Base-by-base conservation (phyloP, 1,284 basidiomycete species). In the Heimioporus retisporus region DNA sequence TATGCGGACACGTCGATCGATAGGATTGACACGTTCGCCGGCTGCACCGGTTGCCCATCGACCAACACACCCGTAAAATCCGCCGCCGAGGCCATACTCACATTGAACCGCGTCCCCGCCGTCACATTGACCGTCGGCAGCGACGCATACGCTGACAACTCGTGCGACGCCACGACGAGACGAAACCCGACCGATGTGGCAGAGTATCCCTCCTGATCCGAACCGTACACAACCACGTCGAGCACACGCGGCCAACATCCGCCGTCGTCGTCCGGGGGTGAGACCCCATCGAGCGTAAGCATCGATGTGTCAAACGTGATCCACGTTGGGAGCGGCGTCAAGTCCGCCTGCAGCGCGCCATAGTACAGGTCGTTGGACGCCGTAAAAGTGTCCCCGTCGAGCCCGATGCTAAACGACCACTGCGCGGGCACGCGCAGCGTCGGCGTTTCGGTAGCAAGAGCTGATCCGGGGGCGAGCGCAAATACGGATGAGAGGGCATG, bases 341-440 rank as follows among this genome's bases (percentile, higher is more conserved):
- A 92, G 70, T 95, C 89, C 0, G 83, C 82, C 69, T 89, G 86
- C 40, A 86, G 83, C 14, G 91, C 90, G 11, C 87, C 85, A 74
- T 96, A 96, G 77, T 82, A 94, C 19, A 97, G 68, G 64, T 81
- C 78, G 59, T 81, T 80, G 23, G 76, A 63, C 21, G 86, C 81
- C 2, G 75, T 74, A 77, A 92, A 94, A 2, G 94, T 96, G 60
- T 87, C 82, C 67, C 88, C 84, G 54, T 90, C 82, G 72, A 98
- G 90, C 15, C 96, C 97, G 65, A 98, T 86, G 72, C 94, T 96
- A 81, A 97, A 98, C 1, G 94, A 96, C 96, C 96, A 98, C 42
- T 84, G 82, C 3, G 89, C 88, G 2, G 95, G 96, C 14, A 97
- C 86, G 55, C 95, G 86, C 63, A 98, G 78, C 18, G 88, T 85